Base-by-base conservation (phyloP, 2,329 filamentous ascomycete species). In the Colletotrichum tanaceti region DNA sequence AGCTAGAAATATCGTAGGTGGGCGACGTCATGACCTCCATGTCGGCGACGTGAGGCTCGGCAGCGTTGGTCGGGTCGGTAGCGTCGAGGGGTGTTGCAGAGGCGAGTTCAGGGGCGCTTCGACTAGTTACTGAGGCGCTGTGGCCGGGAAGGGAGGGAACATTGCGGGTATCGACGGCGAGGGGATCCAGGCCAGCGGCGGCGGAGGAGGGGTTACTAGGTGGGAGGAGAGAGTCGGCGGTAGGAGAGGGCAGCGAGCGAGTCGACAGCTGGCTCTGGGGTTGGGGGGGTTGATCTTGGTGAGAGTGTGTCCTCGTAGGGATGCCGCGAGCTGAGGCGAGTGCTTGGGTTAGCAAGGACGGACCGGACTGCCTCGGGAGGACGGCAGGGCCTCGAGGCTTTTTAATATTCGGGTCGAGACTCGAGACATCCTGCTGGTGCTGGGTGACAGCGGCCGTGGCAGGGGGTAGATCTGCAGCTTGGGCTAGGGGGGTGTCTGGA, bases 311-410 rank as follows among this genome's bases (percentile, higher is more conserved):
- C 41, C 61, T 67, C 47, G 69, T 63, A 70, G 63, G 63, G 46
- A 87, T 86, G 74, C 85, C 86, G 74, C 86, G 85, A 75, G 86
- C 86, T 78, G 85, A 86, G 76, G 86, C 86, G 76, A 88, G 80
- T 75, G 86, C 86, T 78, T 88, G 84, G 69, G 85, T 84, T 78
- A 88, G 81, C 73, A 88, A 77, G 67, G 86, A 88, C 73, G 85
- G 84, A 71, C 85, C 85, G 75, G 78, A 79, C 73, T 83, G 80
- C 75, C 80, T 80, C 55, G 68, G 68, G 72, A 78, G 75, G 71
- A 78, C 74, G 70, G 77, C 74, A 75, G 81, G 80, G 72, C 78
- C 78, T 74, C 82, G 78, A 70, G 81, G 72, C 79, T 84, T 86
- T 81, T 84, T 85, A 68, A 50, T 65, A 82, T 83, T 78, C 72